Conservation (phyloP, 768 basidiomycete species). For the Leccinum arenicola region DNA sequence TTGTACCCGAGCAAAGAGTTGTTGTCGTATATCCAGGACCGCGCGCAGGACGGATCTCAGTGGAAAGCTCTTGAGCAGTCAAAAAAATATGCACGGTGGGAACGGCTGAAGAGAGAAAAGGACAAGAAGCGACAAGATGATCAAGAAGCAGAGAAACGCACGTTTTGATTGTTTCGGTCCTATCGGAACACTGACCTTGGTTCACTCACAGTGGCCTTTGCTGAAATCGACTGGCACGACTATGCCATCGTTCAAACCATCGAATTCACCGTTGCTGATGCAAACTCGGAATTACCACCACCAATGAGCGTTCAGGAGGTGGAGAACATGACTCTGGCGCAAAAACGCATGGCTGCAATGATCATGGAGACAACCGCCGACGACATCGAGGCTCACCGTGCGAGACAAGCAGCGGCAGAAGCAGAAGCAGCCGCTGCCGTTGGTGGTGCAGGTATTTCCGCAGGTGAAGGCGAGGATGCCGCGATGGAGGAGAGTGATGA, state of each 20-base stretch:
- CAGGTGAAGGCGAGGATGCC: slow-evolving; percentile 54
- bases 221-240: slow-evolving; percentile 99
- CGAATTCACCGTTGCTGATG: slow-evolving; percentile 93
- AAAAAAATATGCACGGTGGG: slow-evolving; percentile 83
- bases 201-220: slow-evolving; percentile 71
- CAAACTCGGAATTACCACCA: slow-evolving; percentile 87
- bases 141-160: slow-evolving; percentile 85
- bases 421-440: slow-evolving; percentile 83
- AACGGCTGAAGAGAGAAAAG: slow-evolving; percentile 76
- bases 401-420: slow-evolving; percentile 80
- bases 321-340: slow-evolving; percentile 93
- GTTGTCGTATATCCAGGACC: slow-evolving; percentile 69
- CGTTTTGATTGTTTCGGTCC: slow-evolving; percentile 29
- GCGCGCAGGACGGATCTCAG: slow-evolving; percentile 60
- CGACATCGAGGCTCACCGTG: slow-evolving; percentile 79
- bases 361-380: slow-evolving; percentile 94
- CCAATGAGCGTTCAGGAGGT: slow-evolving; percentile 95
- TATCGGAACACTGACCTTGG: slow-evolving; percentile 1
- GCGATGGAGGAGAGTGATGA: slow-evolving; percentile 80
- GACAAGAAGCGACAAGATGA: slow-evolving; percentile 87
- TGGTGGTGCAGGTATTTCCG: slow-evolving; percentile 51
- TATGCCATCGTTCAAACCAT: slow-evolving; percentile 98
- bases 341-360: slow-evolving; percentile 98
- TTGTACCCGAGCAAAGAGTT: slow-evolving; percentile 78
- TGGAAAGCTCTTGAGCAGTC: slow-evolving; percentile 81